Evolutionary conservation across 1,139 yeast species (phyloP), one percentile per base, ranked within the genome.

Genomic region (Saccharomyces hybrid): DNA sequence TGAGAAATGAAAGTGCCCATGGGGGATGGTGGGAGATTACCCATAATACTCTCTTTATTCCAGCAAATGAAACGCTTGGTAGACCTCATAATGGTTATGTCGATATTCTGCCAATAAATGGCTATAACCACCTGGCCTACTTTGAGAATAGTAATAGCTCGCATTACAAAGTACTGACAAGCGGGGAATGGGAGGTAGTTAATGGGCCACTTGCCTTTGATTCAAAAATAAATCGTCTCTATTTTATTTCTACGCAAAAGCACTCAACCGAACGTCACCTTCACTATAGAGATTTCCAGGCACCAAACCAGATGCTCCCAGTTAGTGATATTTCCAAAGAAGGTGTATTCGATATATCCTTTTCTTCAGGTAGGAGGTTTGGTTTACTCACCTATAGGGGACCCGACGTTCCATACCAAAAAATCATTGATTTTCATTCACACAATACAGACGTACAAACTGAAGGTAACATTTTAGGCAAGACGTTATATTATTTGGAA

Each of bases 21-120:
- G 71, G 71, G 46, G 88, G 89, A 2, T 74, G 85, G 89, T 89
- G 91, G 75, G 99, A 93, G 67, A 83, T 91, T 44, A 80, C 88
- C 6, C 88, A 85, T 58, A 82, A 84, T 60, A 83, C 95, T 0
- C 71, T 80, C 34, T 84, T 73, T 64, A 77, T 93, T 46, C 96
- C 96, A 6, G 79, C 80, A 56, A 81, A 86, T 57, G 57, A 65
- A 5, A 53, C 62, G 2, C 62, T 63, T 5, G 75, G 74, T 4
- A 72, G 82, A 27, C 56, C 64, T 1, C 65, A 73, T 2, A 80
- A 79, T 54, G 88, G 91, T 1, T 93, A 91, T 66, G 74, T 93
- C 52, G 99, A 93, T 66, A 78, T 83, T 4, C 74, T 86, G 8
- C 85, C 88, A 2, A 73, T 77, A 7, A 78, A 84, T 54, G 84